Evolutionary conservation across 371 early-diverging fungal species (phyloP).

Genomic region (Cokeromyces recurvatus): DNA sequence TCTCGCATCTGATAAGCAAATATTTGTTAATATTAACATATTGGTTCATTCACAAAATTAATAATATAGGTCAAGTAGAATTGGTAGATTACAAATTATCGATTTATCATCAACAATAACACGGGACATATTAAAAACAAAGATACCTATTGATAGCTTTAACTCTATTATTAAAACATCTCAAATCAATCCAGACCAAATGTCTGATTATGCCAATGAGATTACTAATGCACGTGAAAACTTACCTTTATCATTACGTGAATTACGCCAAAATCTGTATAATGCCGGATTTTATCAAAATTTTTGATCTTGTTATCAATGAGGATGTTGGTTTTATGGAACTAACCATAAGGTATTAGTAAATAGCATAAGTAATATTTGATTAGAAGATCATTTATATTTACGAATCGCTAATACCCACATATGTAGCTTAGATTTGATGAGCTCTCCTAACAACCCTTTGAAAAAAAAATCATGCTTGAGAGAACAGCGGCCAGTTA

Average conservation of each 20-base stretch:
- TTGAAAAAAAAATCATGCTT: conserved; percentile 1
- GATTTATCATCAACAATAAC: no score
- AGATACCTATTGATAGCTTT: neutral
- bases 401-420: conserved; percentile 3
- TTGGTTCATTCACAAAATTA: no score
- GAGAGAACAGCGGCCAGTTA: no score
- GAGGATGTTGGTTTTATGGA: conserved; percentile 3
- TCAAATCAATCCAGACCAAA: neutral
- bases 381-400: neutral
- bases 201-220: conserved; percentile 2
- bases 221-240: conserved; percentile 6
- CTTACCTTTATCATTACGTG: conserved; percentile 2
- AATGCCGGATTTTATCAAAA: conserved; percentile 4
- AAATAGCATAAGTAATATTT: neutral
- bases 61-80: no score
- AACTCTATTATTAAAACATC: no score
- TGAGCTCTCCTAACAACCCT: conserved; percentile 6
- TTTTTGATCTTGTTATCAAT: neutral
- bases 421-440: conserved; percentile 2
- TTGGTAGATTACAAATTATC: no score
- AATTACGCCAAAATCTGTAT: conserved; percentile 6
- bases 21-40: no score
- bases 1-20: no score
- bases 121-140: neutral
- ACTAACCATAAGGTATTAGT: conserved; percentile 4